phyloP scores from a whole-genome alignment of 1,139 yeast genomes.

The Saccharomycopsis crataegensis region DNA sequence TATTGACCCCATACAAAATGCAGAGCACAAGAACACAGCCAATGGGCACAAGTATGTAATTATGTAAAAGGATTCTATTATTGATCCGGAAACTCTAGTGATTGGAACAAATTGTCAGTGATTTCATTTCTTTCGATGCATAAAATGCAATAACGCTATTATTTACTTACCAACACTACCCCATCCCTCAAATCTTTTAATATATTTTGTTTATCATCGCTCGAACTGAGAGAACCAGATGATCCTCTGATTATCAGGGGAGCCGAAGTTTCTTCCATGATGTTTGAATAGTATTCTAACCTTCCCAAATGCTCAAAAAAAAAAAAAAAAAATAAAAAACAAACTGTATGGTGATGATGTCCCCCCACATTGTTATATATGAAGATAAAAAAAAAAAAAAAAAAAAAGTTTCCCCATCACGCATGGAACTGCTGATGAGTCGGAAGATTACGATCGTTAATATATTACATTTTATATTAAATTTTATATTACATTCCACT shows the following conservation, averaged over 20 bases:
- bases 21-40: constrained; percentile 33
- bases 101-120: too few relatives aligned
- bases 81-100: not conserved
- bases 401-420: too few relatives aligned
- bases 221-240: not conserved
- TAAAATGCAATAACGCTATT: too few relatives aligned
- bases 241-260: not conserved
- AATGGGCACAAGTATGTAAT: constrained; percentile 31
- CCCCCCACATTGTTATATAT: too few relatives aligned
- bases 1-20: constrained; percentile 59
- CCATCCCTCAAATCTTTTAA: not conserved
- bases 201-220: not conserved
- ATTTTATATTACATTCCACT: too few relatives aligned
- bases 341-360: not conserved
- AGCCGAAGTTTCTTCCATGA: too few relatives aligned
- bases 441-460: too few relatives aligned
- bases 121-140: not conserved
- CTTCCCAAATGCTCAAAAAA: not conserved
- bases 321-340: not conserved
- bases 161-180: not conserved
- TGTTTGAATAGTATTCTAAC: not conserved
- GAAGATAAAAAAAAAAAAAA: too few relatives aligned
- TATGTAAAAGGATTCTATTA: not conserved
- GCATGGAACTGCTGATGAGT: too few relatives aligned
- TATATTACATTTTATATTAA: too few relatives aligned